phyloP scores from a whole-genome alignment of 306 rosid species.

The Glycine latifolia region DNA sequence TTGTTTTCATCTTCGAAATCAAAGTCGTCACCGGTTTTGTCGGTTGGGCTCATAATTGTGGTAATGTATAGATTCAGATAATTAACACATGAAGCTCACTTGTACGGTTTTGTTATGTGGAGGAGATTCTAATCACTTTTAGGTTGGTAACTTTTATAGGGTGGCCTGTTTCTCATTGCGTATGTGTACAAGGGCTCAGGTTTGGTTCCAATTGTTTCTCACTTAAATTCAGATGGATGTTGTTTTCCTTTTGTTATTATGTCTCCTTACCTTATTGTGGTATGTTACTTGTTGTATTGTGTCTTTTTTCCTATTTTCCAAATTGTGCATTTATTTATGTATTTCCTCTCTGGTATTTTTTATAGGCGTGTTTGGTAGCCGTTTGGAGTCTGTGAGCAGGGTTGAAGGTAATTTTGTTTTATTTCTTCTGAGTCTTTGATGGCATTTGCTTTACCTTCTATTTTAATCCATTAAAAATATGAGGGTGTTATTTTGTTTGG shows the following conservation, averaged over 20 bases:
- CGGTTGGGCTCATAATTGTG: conserved; percentile 55
- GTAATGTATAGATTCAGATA: conserved; percentile 43
- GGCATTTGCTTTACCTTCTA: not conserved
- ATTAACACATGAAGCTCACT: conserved; percentile 5
- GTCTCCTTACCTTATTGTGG: not conserved
- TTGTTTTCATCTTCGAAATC: conserved; percentile 57
- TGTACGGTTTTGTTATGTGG: not conserved
- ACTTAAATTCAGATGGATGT: not conserved
- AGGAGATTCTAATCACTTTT: conserved; percentile 35
- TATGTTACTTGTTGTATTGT: conserved; percentile 25
- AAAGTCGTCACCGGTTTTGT: conserved; percentile 56
- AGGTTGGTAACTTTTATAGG: conserved; percentile 47
- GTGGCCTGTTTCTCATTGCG: conserved; percentile 57
- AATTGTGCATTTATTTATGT: not conserved
- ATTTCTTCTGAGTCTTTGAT: not conserved
- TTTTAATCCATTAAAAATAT: not conserved
- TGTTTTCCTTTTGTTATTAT: not conserved
- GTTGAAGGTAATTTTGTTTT: conserved; percentile 56
- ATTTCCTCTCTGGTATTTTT: conserved; percentile 28
- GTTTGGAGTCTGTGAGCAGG: conserved; percentile 50
- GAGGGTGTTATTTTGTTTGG: conserved; percentile 23
- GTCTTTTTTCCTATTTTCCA: not conserved
- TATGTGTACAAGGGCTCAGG: conserved; percentile 60
- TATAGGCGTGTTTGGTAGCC: conserved; percentile 55
- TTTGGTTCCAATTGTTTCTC: conserved; percentile 15